phyloP scores from a whole-genome alignment of 2,329 filamentous ascomycete genomes.

The Botrytis tulipae region DNA sequence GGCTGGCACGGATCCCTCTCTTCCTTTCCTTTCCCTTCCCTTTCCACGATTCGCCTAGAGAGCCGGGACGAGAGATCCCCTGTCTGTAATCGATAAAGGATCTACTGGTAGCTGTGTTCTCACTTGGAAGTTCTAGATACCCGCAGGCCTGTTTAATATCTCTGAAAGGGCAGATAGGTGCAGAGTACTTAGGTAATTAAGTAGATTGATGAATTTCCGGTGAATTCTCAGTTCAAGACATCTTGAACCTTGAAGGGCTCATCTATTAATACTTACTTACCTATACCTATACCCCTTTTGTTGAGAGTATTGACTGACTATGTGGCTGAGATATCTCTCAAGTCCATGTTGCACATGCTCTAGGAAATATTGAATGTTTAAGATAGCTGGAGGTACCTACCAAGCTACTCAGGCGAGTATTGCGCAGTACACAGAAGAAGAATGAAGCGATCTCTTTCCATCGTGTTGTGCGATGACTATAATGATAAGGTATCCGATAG shows the following conservation, averaged over 20 bases:
- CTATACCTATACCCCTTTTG: not conserved
- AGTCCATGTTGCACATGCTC: constrained; percentile 7
- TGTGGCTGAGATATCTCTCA: not conserved
- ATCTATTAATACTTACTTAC: not conserved
- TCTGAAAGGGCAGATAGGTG: not conserved
- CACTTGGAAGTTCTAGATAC: not conserved
- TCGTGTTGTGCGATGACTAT: not conserved
- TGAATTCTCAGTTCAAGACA: not conserved
- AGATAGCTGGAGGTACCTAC: not conserved
- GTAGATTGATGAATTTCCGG: not conserved
- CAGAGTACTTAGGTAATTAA: too few species aligned
- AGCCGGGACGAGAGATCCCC: not conserved
- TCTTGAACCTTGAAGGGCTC: not conserved
- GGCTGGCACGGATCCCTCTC: not conserved
- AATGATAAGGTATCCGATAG: not conserved
- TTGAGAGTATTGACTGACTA: not conserved
- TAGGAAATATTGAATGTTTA: not conserved
- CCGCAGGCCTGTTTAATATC: not conserved
- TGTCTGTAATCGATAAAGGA: not conserved
- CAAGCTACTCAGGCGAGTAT: not conserved
- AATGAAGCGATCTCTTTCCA: not conserved
- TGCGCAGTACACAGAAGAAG: not conserved
- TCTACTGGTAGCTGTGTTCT: not conserved
- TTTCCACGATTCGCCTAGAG: not conserved
- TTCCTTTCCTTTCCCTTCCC: not conserved